Conservation (phyloP, 768 basidiomycete species). For the Lentinus tigrinus region DNA sequence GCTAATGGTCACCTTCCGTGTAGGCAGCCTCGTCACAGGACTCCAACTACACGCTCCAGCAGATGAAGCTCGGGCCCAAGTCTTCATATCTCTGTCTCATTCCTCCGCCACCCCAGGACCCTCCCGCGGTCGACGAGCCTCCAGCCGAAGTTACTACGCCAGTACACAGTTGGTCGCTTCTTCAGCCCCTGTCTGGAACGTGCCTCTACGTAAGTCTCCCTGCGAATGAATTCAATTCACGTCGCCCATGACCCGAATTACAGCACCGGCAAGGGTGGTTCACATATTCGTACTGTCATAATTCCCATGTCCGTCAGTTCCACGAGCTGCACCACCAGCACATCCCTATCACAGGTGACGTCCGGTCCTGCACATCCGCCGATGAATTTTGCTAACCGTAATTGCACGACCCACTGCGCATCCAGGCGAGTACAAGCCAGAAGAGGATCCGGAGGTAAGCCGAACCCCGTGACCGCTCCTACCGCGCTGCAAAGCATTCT, state of each 20-base stretch:
- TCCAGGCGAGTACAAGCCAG: conserved; percentile 70
- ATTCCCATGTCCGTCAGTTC: conserved; percentile 94
- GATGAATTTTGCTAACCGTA: conserved; percentile 8
- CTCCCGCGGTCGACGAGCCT: conserved; percentile 45
- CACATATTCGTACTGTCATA: conserved; percentile 96
- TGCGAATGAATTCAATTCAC: conserved; percentile 28
- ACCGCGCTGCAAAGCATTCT: conserved; percentile 1
- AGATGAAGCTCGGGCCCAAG: conserved; percentile 70
- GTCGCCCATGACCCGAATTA: conserved; percentile 27
- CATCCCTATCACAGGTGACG: conserved; percentile 62
- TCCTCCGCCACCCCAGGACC: conserved; percentile 56
- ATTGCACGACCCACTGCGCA: conserved; percentile 11
- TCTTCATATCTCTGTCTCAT: conserved; percentile 78
- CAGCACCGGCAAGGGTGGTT: conserved; percentile 93
- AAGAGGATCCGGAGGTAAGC: conserved; percentile 82
- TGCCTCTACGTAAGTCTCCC: conserved; percentile 74
- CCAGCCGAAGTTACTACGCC: conserved; percentile 60
- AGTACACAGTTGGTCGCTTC: conserved; percentile 77
- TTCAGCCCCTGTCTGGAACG: conserved; percentile 73
- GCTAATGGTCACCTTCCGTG: conserved; percentile 20
- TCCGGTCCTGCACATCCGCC: conserved; percentile 5
- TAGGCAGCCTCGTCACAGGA: conserved; percentile 20
- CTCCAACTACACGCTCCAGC: conserved; percentile 57
- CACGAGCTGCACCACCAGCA: conserved; percentile 72
- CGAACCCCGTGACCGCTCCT: conserved; percentile 25